Percentiles rank a stretch among this genome's conserved stretches.
These are phyloP conservation scores for Panaeolus cyanescens DNA, from an alignment of 768 basidiomycete species.

Conservation along the genomic window DNA sequence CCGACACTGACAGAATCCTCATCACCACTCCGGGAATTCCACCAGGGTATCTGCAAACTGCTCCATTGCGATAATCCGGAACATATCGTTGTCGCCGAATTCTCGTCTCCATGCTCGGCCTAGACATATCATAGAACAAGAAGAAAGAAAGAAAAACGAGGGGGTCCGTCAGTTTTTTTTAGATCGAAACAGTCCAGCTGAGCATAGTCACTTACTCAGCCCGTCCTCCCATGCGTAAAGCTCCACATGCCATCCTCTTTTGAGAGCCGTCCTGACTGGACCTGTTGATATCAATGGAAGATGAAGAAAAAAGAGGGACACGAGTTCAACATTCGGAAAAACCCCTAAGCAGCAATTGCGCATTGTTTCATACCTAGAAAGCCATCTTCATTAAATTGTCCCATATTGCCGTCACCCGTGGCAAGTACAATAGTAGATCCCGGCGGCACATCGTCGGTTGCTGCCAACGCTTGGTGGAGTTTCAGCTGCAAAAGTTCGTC, in stretches of 20 bases:
- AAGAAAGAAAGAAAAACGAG: background rate
- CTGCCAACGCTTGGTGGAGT: slow-evolving; percentile 82
- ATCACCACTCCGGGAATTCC: slow-evolving; percentile 30
- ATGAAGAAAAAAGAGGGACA: slow-evolving; percentile 3
- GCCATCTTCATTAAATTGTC: slow-evolving; percentile 91
- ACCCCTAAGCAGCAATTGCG: background rate
- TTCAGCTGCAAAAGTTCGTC: slow-evolving; percentile 95
- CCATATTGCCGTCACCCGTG: slow-evolving; percentile 91
- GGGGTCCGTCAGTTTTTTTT: slow-evolving; percentile 2
- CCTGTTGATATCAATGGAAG: slow-evolving; percentile 30
- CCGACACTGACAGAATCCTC: background rate
- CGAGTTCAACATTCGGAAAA: background rate
- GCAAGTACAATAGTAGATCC: slow-evolving; percentile 86
- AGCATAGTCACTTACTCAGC: slow-evolving; percentile 48
- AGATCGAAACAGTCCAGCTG: background rate
- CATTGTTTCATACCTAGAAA: slow-evolving; percentile 59
- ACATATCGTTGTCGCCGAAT: slow-evolving; percentile 60
- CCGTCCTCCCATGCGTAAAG: slow-evolving; percentile 90
- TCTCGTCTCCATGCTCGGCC: slow-evolving; percentile 72
- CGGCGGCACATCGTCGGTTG: slow-evolving; percentile 62
- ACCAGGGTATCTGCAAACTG: slow-evolving; percentile 64
- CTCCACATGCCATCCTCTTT: slow-evolving; percentile 94
- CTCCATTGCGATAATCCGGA: slow-evolving; percentile 65
- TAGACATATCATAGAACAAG: slow-evolving; percentile 12
- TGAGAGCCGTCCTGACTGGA: slow-evolving; percentile 81